Conservation (phyloP, 2,329 filamentous ascomycete species). For the Botrytis paeoniae region DNA sequence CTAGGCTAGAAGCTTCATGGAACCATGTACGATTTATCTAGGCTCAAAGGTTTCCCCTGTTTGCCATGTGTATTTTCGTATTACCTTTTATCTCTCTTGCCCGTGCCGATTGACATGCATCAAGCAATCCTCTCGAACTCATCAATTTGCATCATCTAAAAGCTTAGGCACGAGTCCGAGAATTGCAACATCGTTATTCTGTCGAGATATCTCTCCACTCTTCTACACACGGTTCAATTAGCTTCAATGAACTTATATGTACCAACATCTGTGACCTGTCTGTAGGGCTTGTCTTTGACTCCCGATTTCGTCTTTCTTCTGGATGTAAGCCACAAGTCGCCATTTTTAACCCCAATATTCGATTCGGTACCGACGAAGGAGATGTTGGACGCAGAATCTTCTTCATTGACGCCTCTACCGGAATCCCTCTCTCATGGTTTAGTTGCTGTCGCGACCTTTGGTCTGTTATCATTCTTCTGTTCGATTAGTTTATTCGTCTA, state of each 20-base stretch:
- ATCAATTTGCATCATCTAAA: neutral
- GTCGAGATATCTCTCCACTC: conserved; percentile 7
- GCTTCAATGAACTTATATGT: conserved; percentile 9
- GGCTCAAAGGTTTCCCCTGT: neutral
- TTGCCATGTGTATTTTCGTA: conserved; percentile 8
- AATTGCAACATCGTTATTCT: neutral
- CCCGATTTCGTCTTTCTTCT: neutral
- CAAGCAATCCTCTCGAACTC: neutral
- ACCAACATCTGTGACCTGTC: neutral
- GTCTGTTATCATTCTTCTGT: conserved; percentile 47
- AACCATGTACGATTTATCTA: conserved; percentile 4
- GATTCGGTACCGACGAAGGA: neutral
- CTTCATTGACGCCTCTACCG: conserved; percentile 33
- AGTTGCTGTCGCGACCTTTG: conserved; percentile 45
- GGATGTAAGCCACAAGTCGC: neutral
- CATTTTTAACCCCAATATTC: neutral
- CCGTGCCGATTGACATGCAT: neutral
- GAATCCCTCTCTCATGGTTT: conserved; percentile 40
- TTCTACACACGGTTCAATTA: neutral
- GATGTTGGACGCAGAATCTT: conserved; percentile 25
- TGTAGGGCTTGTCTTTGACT: neutral
- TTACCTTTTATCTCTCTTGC: neutral
- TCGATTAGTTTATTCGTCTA: conserved; percentile 43
- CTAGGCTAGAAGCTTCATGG: conserved; percentile 9
- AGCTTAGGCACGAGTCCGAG: neutral